Conservation (phyloP, 768 basidiomycete genomes). For the Phylloporus arenicola region DNA sequence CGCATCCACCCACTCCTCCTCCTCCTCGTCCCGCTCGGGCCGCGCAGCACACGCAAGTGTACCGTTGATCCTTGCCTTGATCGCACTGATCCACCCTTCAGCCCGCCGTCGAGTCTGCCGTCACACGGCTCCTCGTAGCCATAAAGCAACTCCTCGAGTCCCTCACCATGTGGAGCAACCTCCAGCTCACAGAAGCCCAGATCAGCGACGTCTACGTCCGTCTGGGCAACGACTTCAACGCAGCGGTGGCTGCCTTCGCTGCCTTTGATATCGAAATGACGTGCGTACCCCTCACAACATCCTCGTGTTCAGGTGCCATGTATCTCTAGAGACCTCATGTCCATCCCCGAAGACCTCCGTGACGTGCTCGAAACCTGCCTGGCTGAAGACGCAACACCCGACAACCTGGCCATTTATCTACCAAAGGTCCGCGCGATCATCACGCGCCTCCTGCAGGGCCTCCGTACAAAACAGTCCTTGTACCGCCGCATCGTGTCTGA, state of each 20-base stretch:
- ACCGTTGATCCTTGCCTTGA: conserved; percentile 1
- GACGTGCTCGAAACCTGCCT: conserved; percentile 85
- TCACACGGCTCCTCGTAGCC: conserved; percentile 87
- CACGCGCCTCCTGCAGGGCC: conserved; percentile 84
- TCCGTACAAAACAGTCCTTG: conserved; percentile 86
- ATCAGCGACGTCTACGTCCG: conserved; percentile 98
- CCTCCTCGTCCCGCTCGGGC: conserved; percentile 18
- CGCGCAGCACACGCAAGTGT: conserved; percentile 24
- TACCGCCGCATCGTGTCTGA: conserved; percentile 76
- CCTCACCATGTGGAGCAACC: conserved; percentile 77
- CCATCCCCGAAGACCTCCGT: conserved; percentile 86
- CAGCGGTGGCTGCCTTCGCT: conserved; percentile 83
- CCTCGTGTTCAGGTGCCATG: conserved; percentile 12
- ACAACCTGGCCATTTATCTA: conserved; percentile 84
- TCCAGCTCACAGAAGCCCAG: conserved; percentile 63
- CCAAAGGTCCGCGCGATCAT: conserved; percentile 91
- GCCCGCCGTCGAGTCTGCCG: conserved; percentile 85
- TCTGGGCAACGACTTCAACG: conserved; percentile 96
- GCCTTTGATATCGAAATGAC: conserved; percentile 84
- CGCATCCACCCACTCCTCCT: conserved; percentile 42
- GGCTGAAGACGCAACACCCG: conserved; percentile 80
- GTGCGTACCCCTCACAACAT: conserved; percentile 47
- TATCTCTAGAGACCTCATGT: conserved; percentile 67
- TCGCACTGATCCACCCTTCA: conserved; percentile 22
- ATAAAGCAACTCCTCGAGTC: conserved; percentile 94